phyloP scores from a whole-genome alignment of 1,284 basidiomycete genomes.

The Testicularia cyperi region DNA sequence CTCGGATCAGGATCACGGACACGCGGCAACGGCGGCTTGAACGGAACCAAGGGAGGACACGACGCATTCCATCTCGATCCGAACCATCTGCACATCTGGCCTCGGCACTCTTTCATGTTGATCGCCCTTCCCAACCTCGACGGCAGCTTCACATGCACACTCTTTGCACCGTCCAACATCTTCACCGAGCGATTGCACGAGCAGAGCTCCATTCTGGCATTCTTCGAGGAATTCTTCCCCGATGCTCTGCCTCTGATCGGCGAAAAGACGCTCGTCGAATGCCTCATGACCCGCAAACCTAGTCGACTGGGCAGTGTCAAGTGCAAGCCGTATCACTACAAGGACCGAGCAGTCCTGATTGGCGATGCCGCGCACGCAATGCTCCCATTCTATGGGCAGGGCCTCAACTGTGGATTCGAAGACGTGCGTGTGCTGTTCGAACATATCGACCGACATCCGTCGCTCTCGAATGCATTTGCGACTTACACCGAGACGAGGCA shows the following conservation, averaged over 20 bases:
- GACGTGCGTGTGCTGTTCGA: constrained; percentile 86
- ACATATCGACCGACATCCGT: constrained; percentile 66
- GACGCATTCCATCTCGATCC: constrained; percentile 78
- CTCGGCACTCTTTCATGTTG: constrained; percentile 95
- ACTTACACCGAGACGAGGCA: constrained; percentile 79
- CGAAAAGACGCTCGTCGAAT: constrained; percentile 72
- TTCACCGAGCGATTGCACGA: constrained; percentile 64
- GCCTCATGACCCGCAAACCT: constrained; percentile 79
- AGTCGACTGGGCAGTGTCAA: constrained; percentile 87
- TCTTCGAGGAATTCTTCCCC: constrained; percentile 83
- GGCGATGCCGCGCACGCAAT: constrained; percentile 96
- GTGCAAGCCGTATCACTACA: constrained; percentile 85
- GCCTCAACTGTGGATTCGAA: constrained; percentile 94
- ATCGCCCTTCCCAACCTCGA: constrained; percentile 81
- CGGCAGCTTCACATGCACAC: constrained; percentile 68
- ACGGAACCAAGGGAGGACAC: constrained; percentile 23
- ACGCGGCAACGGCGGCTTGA: constrained; percentile 62
- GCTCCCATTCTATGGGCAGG: constrained; percentile 97
- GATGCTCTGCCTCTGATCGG: constrained; percentile 84
- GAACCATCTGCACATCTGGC: constrained; percentile 98
- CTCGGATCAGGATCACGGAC: constrained; percentile 63
- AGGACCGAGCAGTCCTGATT: constrained; percentile 80
- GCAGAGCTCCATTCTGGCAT: constrained; percentile 66
- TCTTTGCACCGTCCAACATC: constrained; percentile 83
- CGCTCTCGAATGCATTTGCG: constrained; percentile 70